Conservation (phyloP, 2,329 filamentous ascomycete genomes). For the Zasmidium angulare region DNA sequence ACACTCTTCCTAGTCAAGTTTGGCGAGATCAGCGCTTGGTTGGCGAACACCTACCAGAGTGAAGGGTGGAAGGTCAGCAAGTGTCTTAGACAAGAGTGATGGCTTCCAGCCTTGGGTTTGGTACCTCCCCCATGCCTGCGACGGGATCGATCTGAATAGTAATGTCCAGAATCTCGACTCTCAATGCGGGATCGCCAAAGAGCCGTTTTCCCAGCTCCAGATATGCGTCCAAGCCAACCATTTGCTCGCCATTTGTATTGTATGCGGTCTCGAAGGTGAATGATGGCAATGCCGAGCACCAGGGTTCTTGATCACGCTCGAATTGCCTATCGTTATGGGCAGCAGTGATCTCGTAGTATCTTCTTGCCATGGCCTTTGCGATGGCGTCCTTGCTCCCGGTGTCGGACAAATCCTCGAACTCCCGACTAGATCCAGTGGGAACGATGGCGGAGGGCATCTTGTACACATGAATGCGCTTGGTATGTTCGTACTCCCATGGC, state of each 20-base stretch:
- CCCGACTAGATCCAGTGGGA: not conserved
- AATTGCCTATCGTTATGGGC: not conserved
- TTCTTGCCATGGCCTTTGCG: not conserved
- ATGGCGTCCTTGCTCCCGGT: not conserved
- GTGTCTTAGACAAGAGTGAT: too few relatives aligned
- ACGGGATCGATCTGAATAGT: not conserved
- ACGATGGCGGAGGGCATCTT: not conserved
- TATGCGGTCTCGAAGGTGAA: not conserved
- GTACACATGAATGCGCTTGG: not conserved
- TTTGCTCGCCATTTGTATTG: not conserved
- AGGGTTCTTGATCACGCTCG: not conserved
- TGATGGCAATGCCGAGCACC: not conserved
- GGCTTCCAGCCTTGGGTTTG: too few relatives aligned
- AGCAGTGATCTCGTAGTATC: not conserved
- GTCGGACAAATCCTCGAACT: not conserved
- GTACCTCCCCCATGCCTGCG: not conserved
- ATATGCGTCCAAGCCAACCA: not conserved
- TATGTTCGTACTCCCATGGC: not conserved
- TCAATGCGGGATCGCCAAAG: not conserved
- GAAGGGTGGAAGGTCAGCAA: too few relatives aligned
- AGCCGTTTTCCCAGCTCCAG: not conserved
- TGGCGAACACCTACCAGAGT: too few relatives aligned
- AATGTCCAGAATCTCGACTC: not conserved
- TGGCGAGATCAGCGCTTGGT: not conserved
- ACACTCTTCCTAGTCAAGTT: not conserved